Conservation (phyloP, 495 filamentous ascomycete species). For the Aspergillus carlsbadensis region DNA sequence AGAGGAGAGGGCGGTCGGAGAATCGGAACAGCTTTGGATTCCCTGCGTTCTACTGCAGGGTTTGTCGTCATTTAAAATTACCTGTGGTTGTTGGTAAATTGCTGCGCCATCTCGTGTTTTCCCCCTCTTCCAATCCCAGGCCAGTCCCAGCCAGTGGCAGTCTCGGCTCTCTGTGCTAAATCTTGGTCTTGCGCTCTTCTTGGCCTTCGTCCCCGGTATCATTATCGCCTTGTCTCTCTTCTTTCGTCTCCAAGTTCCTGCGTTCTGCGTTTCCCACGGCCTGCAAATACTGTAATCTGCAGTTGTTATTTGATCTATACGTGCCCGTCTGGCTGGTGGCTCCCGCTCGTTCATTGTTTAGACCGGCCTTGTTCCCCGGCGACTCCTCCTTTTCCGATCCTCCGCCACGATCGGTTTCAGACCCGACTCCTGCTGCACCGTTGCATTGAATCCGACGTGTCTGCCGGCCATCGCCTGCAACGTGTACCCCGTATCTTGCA, state of each 20-base stretch:
- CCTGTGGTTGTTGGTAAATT: not conserved
- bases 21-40: not conserved
- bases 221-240: no score
- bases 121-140: not conserved
- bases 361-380: not conserved
- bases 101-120: conserved; percentile 7
- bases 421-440: conserved; percentile 6
- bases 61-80: not conserved
- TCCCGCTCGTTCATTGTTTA: no score
- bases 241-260: no score
- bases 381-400: conserved; percentile 1
- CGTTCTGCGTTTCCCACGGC: no score
- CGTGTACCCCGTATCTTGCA: conserved; percentile 4
- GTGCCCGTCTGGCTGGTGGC: no score
- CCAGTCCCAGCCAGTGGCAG: not conserved
- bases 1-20: not conserved
- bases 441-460: conserved; percentile 4
- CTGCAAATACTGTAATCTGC: no score
- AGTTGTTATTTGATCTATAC: no score
- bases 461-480: not conserved
- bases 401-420: conserved; percentile 4
- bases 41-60: conserved; percentile 10
- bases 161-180: no score
- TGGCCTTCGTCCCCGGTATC: no score
- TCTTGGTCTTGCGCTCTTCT: no score